Percentiles rank a stretch among this genome's conserved stretches.
Evolutionary conservation across 1,284 basidiomycete species (phyloP).

Genomic region (Schizophyllum commune): DNA sequence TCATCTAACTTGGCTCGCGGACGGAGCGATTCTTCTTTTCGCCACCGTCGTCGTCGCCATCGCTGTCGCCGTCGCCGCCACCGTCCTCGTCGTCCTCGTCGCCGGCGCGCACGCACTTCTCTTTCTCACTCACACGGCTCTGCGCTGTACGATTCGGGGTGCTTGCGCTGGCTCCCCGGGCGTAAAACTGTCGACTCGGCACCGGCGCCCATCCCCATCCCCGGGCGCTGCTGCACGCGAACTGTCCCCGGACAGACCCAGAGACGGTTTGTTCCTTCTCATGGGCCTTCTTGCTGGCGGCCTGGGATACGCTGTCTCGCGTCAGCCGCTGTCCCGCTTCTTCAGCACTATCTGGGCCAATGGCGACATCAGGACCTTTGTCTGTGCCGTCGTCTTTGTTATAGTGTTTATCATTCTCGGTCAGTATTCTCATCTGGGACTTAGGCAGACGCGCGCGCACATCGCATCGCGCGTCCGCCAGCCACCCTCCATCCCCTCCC

Average conservation of each 20-base stretch:
- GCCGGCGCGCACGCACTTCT: no score
- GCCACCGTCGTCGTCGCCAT: no score
- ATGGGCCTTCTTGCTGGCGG: slow-evolving; percentile 60
- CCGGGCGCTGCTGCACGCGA: slow-evolving; percentile 22
- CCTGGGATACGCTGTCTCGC: slow-evolving; percentile 52
- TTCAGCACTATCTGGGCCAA: slow-evolving; percentile 43
- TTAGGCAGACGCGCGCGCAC: no score
- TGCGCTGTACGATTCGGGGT: no score
- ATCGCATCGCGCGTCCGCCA: no score
- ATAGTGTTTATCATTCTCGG: slow-evolving; percentile 67
- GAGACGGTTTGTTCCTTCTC: slow-evolving; percentile 38
- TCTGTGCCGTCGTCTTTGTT: slow-evolving; percentile 58
- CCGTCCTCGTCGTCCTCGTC: no score
- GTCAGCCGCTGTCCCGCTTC: slow-evolving; percentile 42
- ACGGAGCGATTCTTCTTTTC: no score
- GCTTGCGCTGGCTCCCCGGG: no score
- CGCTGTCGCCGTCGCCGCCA: no score
- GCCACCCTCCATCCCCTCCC: no score
- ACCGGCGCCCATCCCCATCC: slow-evolving; percentile 29
- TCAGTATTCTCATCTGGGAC: slow-evolving; percentile 28
- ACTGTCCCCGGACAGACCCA: slow-evolving; percentile 21
- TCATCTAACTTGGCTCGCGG: no score
- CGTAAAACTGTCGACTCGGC: slow-evolving; percentile 36
- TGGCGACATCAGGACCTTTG: slow-evolving; percentile 58
- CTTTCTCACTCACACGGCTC: no score